Percentiles rank a stretch among this genome's conserved stretches.
These are phyloP conservation scores for Torulaspora gathmanii DNA, from an alignment of 805 yeast species.

Conservation along the genomic window DNA sequence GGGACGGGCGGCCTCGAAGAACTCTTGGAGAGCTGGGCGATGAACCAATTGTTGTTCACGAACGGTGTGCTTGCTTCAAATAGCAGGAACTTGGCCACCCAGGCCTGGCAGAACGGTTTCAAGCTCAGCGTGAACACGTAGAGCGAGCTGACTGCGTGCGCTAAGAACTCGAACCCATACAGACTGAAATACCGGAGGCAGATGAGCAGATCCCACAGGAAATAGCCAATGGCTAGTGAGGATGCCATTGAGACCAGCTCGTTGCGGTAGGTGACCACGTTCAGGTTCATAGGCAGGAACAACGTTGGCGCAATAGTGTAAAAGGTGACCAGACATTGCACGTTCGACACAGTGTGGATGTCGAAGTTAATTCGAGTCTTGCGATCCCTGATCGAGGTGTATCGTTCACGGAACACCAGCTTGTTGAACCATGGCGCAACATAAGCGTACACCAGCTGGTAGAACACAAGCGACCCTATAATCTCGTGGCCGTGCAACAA, in stretches of 20 bases:
- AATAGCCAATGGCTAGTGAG: conserved; percentile 76
- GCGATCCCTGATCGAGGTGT: conserved; percentile 42
- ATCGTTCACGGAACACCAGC: conserved; percentile 47
- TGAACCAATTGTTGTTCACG: conserved; percentile 91
- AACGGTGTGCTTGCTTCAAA: conserved; percentile 93
- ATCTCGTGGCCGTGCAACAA: conserved; percentile 74
- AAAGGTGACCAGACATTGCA: conserved; percentile 70
- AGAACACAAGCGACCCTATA: conserved; percentile 53
- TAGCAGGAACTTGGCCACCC: conserved; percentile 74
- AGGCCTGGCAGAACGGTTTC: conserved; percentile 71
- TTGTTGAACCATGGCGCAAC: conserved; percentile 51
- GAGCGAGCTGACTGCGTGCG: conserved; percentile 81
- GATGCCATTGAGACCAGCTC: conserved; percentile 73
- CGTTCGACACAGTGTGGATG: conserved; percentile 83
- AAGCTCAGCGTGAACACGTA: conserved; percentile 63
- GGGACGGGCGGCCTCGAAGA: conserved; percentile 43
- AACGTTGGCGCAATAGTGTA: conserved; percentile 56
- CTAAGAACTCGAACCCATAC: conserved; percentile 76
- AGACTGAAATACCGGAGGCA: conserved; percentile 58
- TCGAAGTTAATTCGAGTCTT: conserved; percentile 70
- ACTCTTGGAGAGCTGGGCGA: conserved; percentile 68
- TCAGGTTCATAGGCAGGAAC: conserved; percentile 45
- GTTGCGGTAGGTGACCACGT: conserved; percentile 62
- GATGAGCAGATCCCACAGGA: conserved; percentile 80
- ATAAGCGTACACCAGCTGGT: conserved; percentile 46